Evolutionary conservation across 345 rosid genomes (phyloP), one percentile per base, ranked within the genome.

Genomic region (Lepidium sativum): DNA sequence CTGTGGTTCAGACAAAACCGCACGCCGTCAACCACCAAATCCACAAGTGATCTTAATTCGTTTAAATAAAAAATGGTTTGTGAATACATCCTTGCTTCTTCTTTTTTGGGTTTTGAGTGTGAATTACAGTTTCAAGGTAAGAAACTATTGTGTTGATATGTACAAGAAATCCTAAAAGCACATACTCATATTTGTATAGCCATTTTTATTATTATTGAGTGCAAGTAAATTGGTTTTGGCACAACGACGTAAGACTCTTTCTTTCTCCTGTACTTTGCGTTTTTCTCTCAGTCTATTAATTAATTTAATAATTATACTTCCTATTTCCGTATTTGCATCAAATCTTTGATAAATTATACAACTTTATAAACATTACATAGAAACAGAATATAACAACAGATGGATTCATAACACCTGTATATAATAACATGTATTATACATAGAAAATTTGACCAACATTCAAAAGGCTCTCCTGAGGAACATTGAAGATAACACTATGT

Each of bases 381-480:
- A 37, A 45, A 48, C 27, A 37, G 2, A 20, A 37, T 38, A 37
- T 15, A 16, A 37, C 44, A 18, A 18, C 42, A 32, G 18, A 60
- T 44, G 20, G 20, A 59, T 39, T 14, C 10, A 29, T 35, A 39
- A 17, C 34, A 23, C 57, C 9, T 33, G 20, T 21, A 43, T 43
- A 51, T 29, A n/a, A n/a, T n/a, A 27, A 53, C 69, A 65, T 35
- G 17, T 10, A 63, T 78, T 72, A 86, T 58, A 86, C 88, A 77
- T 79, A 84, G 66, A 87, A 81, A 41, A 82, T 66, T 75, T 87
- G 90, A 29, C 94, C 94, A 32, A 87, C 94, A 51, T 84, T 87
- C 76, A 87, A 52, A 53, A 84, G 83, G 52, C 85, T 80, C 78
- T 87, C 90, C 52, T 80, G 94, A 72, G 94, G 88, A 67, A 87